Percentiles rank a stretch among this genome's conserved stretches.
These are phyloP conservation scores for Mycena latifolia DNA, from an alignment of 768 basidiomycete genomes.

Conservation along the genomic window DNA sequence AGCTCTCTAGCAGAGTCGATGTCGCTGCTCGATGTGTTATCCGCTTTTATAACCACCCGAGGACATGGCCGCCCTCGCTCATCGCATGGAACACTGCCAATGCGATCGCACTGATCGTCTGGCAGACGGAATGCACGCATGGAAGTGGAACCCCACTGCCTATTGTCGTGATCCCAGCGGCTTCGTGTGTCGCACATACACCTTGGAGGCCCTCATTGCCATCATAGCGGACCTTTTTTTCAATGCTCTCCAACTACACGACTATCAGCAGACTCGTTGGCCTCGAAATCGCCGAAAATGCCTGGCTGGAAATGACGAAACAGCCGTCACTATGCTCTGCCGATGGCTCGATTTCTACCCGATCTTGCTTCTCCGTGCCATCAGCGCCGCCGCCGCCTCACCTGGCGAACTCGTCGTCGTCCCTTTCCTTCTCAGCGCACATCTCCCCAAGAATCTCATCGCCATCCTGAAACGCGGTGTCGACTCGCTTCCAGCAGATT, in stretches of 20 bases:
- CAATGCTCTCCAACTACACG: slow-evolving; percentile 20
- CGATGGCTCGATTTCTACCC: slow-evolving; percentile 29
- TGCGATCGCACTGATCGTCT: slow-evolving; percentile 29
- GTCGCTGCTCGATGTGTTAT: slow-evolving; percentile 22
- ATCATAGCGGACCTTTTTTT: slow-evolving; percentile 21
- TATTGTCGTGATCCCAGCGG: slow-evolving; percentile 22
- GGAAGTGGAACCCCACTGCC: slow-evolving; percentile 19
- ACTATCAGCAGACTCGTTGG: background rate
- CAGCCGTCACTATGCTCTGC: slow-evolving; percentile 26
- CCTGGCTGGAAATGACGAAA: slow-evolving; percentile 20
- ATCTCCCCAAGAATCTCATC: slow-evolving; percentile 30
- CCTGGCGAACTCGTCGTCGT: slow-evolving; percentile 17
- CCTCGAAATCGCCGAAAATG: slow-evolving; percentile 17
- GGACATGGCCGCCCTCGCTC: slow-evolving; percentile 25
- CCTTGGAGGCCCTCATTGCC: slow-evolving; percentile 23
- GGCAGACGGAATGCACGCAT: slow-evolving; percentile 27
- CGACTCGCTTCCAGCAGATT: slow-evolving; percentile 25
- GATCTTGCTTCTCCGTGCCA: slow-evolving; percentile 27
- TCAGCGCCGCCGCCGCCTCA: slow-evolving; percentile 13
- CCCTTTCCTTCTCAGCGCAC: slow-evolving; percentile 29
- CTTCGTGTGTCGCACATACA: slow-evolving; percentile 12
- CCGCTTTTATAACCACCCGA: slow-evolving; percentile 16
- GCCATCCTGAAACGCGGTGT: slow-evolving; percentile 29
- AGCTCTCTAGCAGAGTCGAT: background rate
- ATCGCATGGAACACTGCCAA: slow-evolving; percentile 27